These are phyloP conservation scores for Phytophthora vignae DNA, from an alignment of 352 stramenopile species.

Conservation along the genomic window DNA sequence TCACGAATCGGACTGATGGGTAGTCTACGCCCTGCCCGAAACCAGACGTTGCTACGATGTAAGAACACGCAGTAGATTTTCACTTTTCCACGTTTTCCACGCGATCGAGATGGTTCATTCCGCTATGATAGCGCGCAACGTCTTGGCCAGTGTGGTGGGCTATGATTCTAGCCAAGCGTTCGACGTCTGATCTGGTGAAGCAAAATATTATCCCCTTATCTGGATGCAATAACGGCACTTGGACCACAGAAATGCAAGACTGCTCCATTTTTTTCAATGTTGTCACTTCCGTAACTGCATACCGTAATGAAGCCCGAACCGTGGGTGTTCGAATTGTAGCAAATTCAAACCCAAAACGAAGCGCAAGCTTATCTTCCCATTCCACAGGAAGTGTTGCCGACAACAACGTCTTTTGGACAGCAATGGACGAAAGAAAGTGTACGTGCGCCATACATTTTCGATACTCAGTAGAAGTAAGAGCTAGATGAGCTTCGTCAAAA, in stretches of 20 bases:
- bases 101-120: background rate
- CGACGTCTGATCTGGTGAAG: background rate
- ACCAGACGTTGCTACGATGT: conserved; percentile 1
- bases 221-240: background rate
- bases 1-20: background rate
- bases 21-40: conserved; percentile 9
- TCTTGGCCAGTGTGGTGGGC: background rate
- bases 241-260: background rate
- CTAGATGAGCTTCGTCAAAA: background rate
- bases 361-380: background rate
- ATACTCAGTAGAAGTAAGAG: background rate
- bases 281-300: background rate
- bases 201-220: background rate
- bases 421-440: background rate
- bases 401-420: background rate
- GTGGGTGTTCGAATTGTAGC: background rate
- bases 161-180: background rate
- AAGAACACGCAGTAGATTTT: background rate
- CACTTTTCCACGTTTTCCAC: background rate
- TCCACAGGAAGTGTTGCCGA: background rate
- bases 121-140: background rate
- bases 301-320: background rate
- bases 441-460: background rate
- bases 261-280: background rate
- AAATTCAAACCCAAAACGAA: background rate